phyloP scores from a whole-genome alignment of 306 rosid species.

The Vicia villosa region DNA sequence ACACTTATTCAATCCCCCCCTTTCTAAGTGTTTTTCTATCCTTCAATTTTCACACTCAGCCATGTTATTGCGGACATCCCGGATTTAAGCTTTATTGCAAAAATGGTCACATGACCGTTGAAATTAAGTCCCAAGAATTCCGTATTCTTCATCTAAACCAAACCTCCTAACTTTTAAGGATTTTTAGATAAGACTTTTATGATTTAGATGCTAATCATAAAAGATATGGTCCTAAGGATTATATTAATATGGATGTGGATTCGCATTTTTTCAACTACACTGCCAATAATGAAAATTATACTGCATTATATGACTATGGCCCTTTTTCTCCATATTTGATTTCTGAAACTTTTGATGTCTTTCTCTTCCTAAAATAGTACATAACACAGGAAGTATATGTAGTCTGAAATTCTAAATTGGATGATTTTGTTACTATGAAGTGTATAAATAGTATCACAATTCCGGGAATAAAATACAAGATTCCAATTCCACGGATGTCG shows the following conservation, averaged over 20 bases:
- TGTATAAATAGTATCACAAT: slow-evolving; percentile 27
- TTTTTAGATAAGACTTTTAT: slow-evolving; percentile 41
- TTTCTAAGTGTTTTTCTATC: too few species aligned
- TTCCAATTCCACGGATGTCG: too few species aligned
- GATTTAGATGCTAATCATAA: background rate
- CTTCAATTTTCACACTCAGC: slow-evolving; percentile 6
- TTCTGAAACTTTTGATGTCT: background rate
- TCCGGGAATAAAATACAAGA: too few species aligned
- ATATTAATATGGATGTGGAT: slow-evolving; percentile 25
- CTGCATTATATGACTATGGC: slow-evolving; percentile 37
- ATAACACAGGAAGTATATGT: background rate
- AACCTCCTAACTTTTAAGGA: too few species aligned
- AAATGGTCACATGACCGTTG: too few species aligned
- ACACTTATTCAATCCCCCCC: too few species aligned
- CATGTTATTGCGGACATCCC: slow-evolving; percentile 41
- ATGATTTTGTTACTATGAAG: background rate
- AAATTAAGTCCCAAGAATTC: too few species aligned
- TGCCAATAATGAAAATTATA: slow-evolving; percentile 3
- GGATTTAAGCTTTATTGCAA: too few species aligned
- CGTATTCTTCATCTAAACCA: too few species aligned
- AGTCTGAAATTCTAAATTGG: background rate
- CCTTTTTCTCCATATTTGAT: background rate
- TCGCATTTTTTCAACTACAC: slow-evolving; percentile 30
- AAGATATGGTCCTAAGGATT: background rate
- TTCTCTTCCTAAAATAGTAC: slow-evolving; percentile 3